Conservation (phyloP, 78 protist species). For the Pelomyxa schiedti region DNA sequence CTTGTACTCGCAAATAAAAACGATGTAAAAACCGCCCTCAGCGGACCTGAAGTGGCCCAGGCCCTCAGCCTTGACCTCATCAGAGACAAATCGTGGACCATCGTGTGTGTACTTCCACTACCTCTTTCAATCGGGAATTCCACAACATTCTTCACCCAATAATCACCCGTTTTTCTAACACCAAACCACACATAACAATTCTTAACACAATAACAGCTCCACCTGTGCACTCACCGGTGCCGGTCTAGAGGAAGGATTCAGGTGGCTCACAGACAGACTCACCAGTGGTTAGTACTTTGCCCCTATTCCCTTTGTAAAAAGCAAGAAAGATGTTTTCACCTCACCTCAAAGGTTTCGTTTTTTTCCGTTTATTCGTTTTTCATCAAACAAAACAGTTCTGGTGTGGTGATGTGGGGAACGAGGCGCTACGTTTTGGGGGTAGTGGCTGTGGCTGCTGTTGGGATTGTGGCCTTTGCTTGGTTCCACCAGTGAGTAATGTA, state of each 20-base stretch:
- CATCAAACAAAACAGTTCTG: too few species aligned
- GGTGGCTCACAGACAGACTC: background rate
- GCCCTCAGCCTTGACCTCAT: background rate
- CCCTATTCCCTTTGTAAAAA: too few species aligned
- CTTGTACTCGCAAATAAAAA: constrained; percentile 11
- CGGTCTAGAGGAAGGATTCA: constrained; percentile 4
- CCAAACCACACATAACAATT: background rate
- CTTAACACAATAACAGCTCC: background rate
- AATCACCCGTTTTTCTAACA: too few species aligned
- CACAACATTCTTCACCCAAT: background rate
- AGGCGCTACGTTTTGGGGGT: too few species aligned
- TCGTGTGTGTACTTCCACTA: background rate
- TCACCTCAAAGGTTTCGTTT: too few species aligned
- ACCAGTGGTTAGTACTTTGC: too few species aligned
- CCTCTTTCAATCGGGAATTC: background rate
- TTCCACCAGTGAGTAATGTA: too few species aligned
- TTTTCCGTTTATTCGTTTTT: too few species aligned
- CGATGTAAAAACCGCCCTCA: constrained; percentile 7
- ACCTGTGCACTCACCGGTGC: background rate
- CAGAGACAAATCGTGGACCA: background rate
- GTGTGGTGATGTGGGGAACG: too few species aligned
- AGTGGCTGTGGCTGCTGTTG: too few species aligned
- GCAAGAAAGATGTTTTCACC: too few species aligned
- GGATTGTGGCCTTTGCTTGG: too few species aligned
- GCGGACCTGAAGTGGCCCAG: background rate